These are phyloP conservation scores for Apium graveolens DNA, from an alignment of 129 eudicot genomes.

Conservation along the genomic window DNA sequence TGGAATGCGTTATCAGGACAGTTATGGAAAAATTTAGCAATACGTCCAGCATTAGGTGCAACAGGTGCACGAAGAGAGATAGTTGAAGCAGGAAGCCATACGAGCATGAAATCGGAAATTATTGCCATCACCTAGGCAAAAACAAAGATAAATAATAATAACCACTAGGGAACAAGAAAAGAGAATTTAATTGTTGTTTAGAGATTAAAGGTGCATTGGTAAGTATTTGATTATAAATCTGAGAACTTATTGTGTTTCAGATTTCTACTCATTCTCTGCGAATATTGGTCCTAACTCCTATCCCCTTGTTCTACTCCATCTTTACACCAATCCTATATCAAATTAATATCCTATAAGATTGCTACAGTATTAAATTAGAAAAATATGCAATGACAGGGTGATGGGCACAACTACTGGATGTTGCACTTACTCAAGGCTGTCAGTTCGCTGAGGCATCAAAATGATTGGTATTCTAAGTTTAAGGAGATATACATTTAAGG, in stretches of 20 bases:
- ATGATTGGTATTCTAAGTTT: slow-evolving; percentile 80
- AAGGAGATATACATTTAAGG: no score
- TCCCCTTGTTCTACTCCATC: background rate
- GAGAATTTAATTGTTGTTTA: background rate
- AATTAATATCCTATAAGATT: background rate
- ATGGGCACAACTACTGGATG: background rate
- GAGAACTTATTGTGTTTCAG: background rate
- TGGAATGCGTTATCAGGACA: slow-evolving; percentile 96
- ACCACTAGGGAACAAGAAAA: background rate
- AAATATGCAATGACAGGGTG: background rate
- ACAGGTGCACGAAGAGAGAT: slow-evolving; percentile 84
- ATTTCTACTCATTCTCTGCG: background rate
- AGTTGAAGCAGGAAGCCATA: slow-evolving; percentile 88
- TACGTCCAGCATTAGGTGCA: slow-evolving; percentile 54
- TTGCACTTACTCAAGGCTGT: slow-evolving; percentile 69
- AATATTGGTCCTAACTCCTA: background rate
- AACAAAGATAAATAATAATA: background rate
- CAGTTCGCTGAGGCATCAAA: slow-evolving; percentile 84
- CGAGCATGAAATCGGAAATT: slow-evolving; percentile 96
- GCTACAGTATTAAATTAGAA: background rate
- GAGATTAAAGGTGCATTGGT: background rate
- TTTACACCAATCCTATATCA: background rate
- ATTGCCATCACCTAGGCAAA: slow-evolving; percentile 77
- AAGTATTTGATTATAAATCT: background rate
- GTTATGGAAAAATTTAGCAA: slow-evolving; percentile 64